Base-by-base conservation (phyloP, 495 filamentous ascomycete species). In the Letharia columbiana region DNA sequence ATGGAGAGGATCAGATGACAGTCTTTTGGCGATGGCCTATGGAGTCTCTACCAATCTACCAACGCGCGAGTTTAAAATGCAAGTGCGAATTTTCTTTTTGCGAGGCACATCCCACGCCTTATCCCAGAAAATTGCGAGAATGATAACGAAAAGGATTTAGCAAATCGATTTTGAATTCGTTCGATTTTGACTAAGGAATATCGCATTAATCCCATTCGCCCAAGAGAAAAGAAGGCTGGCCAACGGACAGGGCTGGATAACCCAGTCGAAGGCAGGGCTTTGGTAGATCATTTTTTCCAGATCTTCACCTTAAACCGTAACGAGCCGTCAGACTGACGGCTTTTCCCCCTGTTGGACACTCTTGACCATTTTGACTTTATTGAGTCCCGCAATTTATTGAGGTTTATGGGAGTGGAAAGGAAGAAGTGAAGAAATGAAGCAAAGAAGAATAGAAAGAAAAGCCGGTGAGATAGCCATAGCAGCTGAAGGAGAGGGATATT, bases 81-180 rank as follows among this genome's bases (percentile, higher is more conserved):
- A 61, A 61, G 58, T 61, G 35, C 40, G 64, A 44, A 49, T 60
- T 65, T 62, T 57, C 5, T 56, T 39, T 62, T 61, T 61, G 60
- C 64, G 58, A 66, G 57, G 23, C 37, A 4, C 54, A 70, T 70
- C 68, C 68, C 68, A 70, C 68, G 68, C 61, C 62, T 61, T 37
- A 65, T 64, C 54, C 59, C 39, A 40, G 52, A 54, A 54, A 65
- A 66, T 41, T 58, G 54, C 56, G 61, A 59, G 23, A 60, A 49
- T 44, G 54, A 67, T 67, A 62, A 50, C 39, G 35, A 44, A 35
- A 61, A 47, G 45, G 45, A 47, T 18, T 63, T 68, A 66, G 63
- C 50, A 69, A 61, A 54, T 42, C 23, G 62, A 57, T 28, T 61
- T 57, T 54, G 61, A 60, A 60, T 59, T 61, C 57, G 58, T n/a